phyloP scores from a whole-genome alignment of 2,329 filamentous ascomycete species.

The Apiospora koreana region DNA sequence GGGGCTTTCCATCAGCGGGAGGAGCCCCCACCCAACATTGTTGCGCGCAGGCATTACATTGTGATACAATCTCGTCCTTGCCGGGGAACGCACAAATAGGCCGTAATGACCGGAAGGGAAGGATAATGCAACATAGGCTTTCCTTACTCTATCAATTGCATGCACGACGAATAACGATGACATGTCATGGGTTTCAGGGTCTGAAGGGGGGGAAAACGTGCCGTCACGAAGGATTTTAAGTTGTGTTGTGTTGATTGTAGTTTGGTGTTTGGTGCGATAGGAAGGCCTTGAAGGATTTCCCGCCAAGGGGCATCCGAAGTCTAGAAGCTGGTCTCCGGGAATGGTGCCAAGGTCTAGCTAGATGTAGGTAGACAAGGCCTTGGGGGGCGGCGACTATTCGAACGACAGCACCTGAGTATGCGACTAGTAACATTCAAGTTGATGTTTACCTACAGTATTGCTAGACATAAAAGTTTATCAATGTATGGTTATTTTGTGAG shows the following conservation, averaged over 20 bases:
- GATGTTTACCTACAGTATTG: not conserved
- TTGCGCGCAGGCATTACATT: not conserved
- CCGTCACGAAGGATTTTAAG: not conserved
- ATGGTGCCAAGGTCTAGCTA: slow-evolving; percentile 1
- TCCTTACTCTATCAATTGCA: not conserved
- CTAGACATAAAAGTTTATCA: not conserved
- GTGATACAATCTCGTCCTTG: not conserved
- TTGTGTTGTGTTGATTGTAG: slow-evolving; percentile 1
- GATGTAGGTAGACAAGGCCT: not conserved
- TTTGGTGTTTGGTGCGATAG: not conserved
- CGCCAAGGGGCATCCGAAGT: not conserved
- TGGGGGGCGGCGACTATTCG: not conserved
- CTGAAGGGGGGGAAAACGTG: not conserved
- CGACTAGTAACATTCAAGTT: not conserved
- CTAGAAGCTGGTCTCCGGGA: not conserved
- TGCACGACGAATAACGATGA: not conserved
- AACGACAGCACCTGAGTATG: not conserved
- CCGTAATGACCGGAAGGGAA: not conserved
- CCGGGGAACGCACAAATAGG: not conserved
- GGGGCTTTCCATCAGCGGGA: not conserved
- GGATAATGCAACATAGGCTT: not conserved
- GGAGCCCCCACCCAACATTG: not conserved
- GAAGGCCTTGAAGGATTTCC: not conserved
- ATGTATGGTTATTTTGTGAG: not conserved
- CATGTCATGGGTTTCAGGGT: not conserved